Conservation (phyloP, 805 yeast genomes). For the Brettanomyces bruxellensis region DNA sequence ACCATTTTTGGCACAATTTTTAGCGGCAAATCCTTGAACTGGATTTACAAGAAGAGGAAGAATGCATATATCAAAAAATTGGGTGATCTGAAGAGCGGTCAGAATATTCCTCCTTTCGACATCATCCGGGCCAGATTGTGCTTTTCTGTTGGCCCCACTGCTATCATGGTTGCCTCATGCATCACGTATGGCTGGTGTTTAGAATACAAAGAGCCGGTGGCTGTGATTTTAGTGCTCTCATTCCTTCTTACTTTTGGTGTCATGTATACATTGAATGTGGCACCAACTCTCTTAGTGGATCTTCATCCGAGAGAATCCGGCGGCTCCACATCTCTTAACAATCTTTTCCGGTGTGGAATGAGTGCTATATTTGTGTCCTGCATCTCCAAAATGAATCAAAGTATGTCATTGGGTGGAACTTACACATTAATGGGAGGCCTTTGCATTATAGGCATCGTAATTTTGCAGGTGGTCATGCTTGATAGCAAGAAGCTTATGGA, state of each 20-base stretch:
- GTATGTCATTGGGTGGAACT: constrained; percentile 65
- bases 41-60: constrained; percentile 32
- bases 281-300: constrained; percentile 68
- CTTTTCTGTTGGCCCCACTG: constrained; percentile 34
- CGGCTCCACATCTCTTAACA: constrained; percentile 65
- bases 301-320: constrained; percentile 63
- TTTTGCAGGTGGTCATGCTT: neutral
- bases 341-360: constrained; percentile 62
- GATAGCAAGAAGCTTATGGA: neutral
- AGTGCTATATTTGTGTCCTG: constrained; percentile 68
- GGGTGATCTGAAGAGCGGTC: neutral
- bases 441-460: neutral
- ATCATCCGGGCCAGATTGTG: constrained; percentile 46
- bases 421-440: constrained; percentile 54
- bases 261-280: constrained; percentile 46
- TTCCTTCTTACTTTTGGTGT: constrained; percentile 51
- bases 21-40: constrained; percentile 50
- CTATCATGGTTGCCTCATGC: constrained; percentile 19
- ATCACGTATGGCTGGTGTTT: constrained; percentile 64
- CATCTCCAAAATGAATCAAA: constrained; percentile 46
- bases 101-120: constrained; percentile 34
- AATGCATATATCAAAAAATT: constrained; percentile 21
- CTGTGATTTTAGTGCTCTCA: constrained; percentile 49
- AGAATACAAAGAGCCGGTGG: constrained; percentile 34
- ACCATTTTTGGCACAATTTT: constrained; percentile 51